These are phyloP conservation scores for Candida pseudofarinosa DNA, from an alignment of 805 yeast genomes.

Conservation along the genomic window DNA sequence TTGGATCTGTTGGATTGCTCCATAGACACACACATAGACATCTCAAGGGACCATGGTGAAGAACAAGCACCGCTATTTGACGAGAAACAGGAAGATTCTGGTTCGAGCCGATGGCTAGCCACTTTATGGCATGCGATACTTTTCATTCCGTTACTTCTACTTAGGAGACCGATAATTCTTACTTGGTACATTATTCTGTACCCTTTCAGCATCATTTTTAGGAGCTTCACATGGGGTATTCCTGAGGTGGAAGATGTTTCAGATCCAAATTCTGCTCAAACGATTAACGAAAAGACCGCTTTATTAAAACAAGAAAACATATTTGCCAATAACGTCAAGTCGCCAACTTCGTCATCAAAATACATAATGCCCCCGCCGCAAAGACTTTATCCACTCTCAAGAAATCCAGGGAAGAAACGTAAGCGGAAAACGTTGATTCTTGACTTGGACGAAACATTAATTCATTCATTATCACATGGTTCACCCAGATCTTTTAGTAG, in stretches of 20 bases:
- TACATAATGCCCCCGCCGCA: constrained; percentile 46
- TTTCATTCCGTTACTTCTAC: constrained; percentile 47
- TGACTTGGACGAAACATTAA: constrained; percentile 91
- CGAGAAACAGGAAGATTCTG: constrained; percentile 2
- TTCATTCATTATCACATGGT: constrained; percentile 80
- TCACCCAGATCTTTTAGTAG: constrained; percentile 42
- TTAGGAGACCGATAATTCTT: constrained; percentile 49
- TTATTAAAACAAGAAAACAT: constrained; percentile 37
- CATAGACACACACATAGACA: not conserved
- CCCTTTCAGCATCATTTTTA: constrained; percentile 47
- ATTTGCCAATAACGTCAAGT: constrained; percentile 36
- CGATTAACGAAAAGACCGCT: constrained; percentile 30
- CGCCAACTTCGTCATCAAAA: constrained; percentile 38
- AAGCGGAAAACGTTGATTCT: constrained; percentile 68
- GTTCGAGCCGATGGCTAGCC: not conserved
- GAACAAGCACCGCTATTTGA: too few relatives aligned
- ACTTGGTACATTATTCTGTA: constrained; percentile 50
- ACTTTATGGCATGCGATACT: constrained; percentile 10
- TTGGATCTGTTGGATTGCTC: too few relatives aligned
- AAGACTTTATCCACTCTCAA: constrained; percentile 35
- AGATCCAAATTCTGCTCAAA: constrained; percentile 4
- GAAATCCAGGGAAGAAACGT: constrained; percentile 35
- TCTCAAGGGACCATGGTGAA: constrained; percentile 1
- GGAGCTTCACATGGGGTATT: not conserved
- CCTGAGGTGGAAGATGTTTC: not conserved